Percentiles rank a stretch among this genome's conserved stretches.
phyloP scores from a whole-genome alignment of 2,329 filamentous ascomycete genomes.

The Verticillium isaacii region DNA sequence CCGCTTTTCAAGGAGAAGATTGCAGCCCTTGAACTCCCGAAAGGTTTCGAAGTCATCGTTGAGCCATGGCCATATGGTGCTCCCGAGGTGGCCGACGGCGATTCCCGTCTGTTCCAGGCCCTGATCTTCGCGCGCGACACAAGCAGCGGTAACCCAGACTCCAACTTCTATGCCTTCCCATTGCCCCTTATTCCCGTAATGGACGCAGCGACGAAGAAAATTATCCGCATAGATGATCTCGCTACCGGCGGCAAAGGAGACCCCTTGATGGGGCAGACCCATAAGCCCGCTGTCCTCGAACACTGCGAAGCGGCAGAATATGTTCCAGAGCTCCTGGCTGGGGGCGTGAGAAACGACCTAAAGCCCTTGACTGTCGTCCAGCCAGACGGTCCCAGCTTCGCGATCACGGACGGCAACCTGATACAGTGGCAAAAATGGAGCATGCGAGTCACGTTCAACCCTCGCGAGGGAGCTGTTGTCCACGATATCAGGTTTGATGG shows the following conservation, averaged over 20 bases:
- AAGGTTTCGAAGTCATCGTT: constrained; percentile 30
- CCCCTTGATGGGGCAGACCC: not conserved
- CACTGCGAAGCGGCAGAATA: constrained; percentile 17
- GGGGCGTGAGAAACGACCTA: constrained; percentile 40
- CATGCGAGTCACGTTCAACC: constrained; percentile 56
- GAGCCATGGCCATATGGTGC: constrained; percentile 38
- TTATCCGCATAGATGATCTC: constrained; percentile 27
- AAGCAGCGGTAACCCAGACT: constrained; percentile 28
- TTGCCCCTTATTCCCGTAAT: constrained; percentile 40
- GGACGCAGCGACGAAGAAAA: constrained; percentile 21
- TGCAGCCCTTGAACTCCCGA: constrained; percentile 17
- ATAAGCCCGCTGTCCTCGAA: not conserved
- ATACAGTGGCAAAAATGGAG: constrained; percentile 50
- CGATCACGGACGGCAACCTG: constrained; percentile 30
- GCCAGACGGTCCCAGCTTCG: constrained; percentile 57
- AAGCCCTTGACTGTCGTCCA: constrained; percentile 60
- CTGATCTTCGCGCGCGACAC: constrained; percentile 26
- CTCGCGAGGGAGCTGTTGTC: constrained; percentile 52
- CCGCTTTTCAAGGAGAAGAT: constrained; percentile 25
- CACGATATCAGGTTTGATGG: constrained; percentile 56
- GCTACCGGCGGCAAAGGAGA: constrained; percentile 26
- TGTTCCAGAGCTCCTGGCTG: constrained; percentile 33
- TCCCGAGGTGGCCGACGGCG: constrained; percentile 22
- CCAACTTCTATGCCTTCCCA: constrained; percentile 45
- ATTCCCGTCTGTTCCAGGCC: constrained; percentile 25